Evolutionary conservation across 345 rosid genomes (phyloP).

Genomic region (Gossypium rotundifolium): DNA sequence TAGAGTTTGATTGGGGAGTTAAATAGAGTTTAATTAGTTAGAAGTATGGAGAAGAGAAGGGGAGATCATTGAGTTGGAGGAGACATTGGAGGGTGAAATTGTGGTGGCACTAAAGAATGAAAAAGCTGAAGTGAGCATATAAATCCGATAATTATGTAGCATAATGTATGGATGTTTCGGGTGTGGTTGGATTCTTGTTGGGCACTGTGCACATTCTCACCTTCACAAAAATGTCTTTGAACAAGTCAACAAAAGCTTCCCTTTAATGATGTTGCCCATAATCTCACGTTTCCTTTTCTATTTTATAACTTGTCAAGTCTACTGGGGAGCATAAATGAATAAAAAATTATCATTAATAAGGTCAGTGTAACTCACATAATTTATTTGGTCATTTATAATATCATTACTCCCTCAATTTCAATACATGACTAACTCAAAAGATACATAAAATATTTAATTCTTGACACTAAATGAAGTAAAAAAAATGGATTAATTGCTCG

Average conservation of each 20-base stretch:
- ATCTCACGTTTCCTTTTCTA: neutral
- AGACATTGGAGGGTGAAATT: constrained; percentile 3
- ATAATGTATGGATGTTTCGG: neutral
- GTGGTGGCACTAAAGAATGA: neutral
- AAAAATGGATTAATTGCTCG: no score
- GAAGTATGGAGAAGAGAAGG: neutral
- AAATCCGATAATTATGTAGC: constrained; percentile 9
- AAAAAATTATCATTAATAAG: no score
- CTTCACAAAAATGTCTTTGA: neutral
- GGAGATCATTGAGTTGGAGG: no score
- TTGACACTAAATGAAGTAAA: no score
- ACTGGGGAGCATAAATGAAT: no score
- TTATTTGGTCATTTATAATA: no score
- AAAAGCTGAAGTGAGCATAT: neutral
- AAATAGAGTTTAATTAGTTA: neutral
- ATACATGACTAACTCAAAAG: no score
- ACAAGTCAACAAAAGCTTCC: neutral
- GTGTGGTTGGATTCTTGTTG: neutral
- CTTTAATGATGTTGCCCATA: constrained; percentile 4
- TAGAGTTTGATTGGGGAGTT: no score
- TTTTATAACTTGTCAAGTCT: neutral
- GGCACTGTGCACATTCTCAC: neutral
- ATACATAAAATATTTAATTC: no score
- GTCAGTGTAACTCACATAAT: no score
- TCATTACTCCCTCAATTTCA: no score